A percentile compares a stretch with the other conserved stretches of the same genome.
Evolutionary conservation across 2,329 filamentous ascomycete genomes (phyloP).

Genomic region (Colletotrichum euphorbiae): DNA sequence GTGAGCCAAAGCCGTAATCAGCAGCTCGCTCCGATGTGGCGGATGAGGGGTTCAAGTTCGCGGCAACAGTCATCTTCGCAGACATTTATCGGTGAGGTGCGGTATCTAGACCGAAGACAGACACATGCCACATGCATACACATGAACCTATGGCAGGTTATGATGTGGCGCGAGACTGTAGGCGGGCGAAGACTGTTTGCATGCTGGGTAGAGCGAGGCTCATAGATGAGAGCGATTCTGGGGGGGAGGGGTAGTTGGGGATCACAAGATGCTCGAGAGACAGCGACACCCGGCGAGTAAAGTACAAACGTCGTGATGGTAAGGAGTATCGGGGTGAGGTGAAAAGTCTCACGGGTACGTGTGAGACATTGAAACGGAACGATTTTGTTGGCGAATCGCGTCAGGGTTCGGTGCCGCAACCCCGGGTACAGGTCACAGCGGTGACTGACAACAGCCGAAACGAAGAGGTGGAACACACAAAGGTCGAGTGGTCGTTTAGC

Average conservation of each 20-base stretch:
- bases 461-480: slow-evolving; percentile 30
- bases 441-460: slow-evolving; percentile 9
- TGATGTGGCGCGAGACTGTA: slow-evolving; percentile 26
- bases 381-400: slow-evolving; percentile 31
- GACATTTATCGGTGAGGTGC: neutral
- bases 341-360: slow-evolving; percentile 26
- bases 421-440: neutral
- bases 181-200: slow-evolving; percentile 25
- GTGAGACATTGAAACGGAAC: slow-evolving; percentile 35
- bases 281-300: neutral
- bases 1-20: slow-evolving; percentile 45
- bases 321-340: slow-evolving; percentile 3
- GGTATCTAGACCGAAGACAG: slow-evolving; percentile 4
- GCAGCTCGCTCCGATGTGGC: slow-evolving; percentile 49
- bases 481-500: neutral
- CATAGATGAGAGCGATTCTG: slow-evolving; percentile 16
- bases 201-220: slow-evolving; percentile 36
- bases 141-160: slow-evolving; percentile 35
- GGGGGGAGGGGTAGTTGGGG: neutral
- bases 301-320: slow-evolving; percentile 7
- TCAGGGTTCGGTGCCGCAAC: slow-evolving; percentile 10
- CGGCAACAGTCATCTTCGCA: slow-evolving; percentile 43
- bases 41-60: slow-evolving; percentile 44
- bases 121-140: slow-evolving; percentile 24
- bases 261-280: neutral